Evolutionary conservation across 805 yeast species (phyloP), one percentile per base, ranked within the genome.

Genomic region (Yarrowia sp.): DNA sequence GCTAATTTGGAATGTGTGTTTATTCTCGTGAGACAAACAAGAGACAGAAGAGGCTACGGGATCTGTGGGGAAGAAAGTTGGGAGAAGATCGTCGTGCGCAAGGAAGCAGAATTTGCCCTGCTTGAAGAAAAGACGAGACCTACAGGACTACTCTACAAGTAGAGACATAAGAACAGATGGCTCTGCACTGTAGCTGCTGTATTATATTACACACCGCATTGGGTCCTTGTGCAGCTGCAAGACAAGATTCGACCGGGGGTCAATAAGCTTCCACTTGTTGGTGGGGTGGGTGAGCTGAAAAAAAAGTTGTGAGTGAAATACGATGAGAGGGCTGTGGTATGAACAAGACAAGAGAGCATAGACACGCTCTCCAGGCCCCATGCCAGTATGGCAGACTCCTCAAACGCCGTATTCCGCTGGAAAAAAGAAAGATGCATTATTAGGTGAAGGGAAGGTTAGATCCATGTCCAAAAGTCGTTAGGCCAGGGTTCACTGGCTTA

Each of bases 191-290:
- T 46, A 20, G 30, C 30, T 24, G 30, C 30, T 24, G 30, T 24
- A 24, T 24, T 24, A 24, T 24, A 24, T 24, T 24, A 24, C 30
- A 24, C 30, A 5, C 36, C 38, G 38, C 20, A 49, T 30, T 14
- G 9, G 13, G 4, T n/a, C n/a, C 19, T 7, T 7, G 36, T 50
- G 55, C 55, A 50, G 34, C 40, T 50, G 55, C 55, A 34, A 50
- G 55, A 50, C 40, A 52, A 52, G 58, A 39, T 39, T 53, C 19
- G 60, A 53, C 60, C 60, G 44, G 60, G 58, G 60, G 60, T 53
- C 12, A 20, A 20, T 39, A 53, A 39, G 14, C 44, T 53, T 53
- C n/a, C 19, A 17, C 36, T 15, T 15, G 14, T n/a, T 46, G 52
- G 53, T 49, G 53, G 53, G 36, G 52, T 47, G 52, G 52, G 52